Conservation (phyloP, 805 yeast species). For the Monosporozyma yasuniensis region DNA sequence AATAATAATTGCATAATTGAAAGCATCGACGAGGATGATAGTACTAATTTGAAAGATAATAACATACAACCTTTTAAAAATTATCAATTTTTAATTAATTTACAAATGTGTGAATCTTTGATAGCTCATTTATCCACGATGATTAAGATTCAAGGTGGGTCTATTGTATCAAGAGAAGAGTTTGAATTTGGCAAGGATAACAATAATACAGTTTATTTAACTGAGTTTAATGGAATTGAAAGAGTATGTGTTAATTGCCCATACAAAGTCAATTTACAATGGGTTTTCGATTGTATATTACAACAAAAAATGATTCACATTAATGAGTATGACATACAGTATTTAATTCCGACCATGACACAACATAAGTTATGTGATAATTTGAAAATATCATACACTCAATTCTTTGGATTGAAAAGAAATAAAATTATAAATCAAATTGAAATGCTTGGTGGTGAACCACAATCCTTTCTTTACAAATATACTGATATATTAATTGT, state of each 20-base stretch:
- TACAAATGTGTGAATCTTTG: not conserved
- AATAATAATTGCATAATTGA: not conserved
- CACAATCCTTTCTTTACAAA: constrained; percentile 53
- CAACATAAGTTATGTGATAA: not conserved
- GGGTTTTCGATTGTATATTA: not conserved
- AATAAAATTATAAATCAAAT: constrained; percentile 56
- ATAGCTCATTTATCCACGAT: not conserved
- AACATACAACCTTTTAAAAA: too few species aligned
- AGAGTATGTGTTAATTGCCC: not conserved
- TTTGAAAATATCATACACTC: constrained; percentile 39
- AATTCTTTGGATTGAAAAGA: constrained; percentile 79
- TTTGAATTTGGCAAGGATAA: not conserved
- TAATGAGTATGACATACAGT: too few species aligned
- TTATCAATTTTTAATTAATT: not conserved
- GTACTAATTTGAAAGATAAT: too few species aligned
- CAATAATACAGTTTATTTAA: not conserved
- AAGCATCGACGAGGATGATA: too few species aligned
- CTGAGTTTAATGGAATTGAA: not conserved
- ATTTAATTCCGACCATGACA: not conserved
- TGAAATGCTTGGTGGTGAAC: constrained; percentile 61
- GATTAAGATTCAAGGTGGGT: constrained; percentile 15
- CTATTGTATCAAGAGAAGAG: not conserved
- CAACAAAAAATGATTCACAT: not conserved
- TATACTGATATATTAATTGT: constrained; percentile 65
- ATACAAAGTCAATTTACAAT: not conserved